Conservation (phyloP, 2,329 filamentous ascomycete species). For the Fusarium cyanostomum region DNA sequence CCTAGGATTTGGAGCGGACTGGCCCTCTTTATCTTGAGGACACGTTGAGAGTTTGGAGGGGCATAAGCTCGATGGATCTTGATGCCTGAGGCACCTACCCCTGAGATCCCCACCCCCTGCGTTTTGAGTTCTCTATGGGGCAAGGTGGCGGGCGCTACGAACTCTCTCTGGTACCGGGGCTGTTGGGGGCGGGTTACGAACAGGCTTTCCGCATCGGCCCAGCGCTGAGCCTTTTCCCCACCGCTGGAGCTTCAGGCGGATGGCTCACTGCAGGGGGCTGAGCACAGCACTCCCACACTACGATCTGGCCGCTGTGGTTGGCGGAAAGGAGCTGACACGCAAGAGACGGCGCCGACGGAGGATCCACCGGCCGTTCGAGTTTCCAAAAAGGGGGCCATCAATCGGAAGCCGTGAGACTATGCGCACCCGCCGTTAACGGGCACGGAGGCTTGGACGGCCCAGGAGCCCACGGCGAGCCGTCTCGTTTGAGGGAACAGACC, state of each 20-base stretch:
- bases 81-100: constrained; percentile 46
- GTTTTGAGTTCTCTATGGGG: constrained; percentile 20
- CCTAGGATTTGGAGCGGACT: constrained; percentile 37
- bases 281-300: constrained; percentile 12
- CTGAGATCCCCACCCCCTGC: constrained; percentile 30
- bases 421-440: constrained; percentile 18
- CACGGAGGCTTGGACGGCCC: constrained; percentile 6
- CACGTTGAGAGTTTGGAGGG: constrained; percentile 43
- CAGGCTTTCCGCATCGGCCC: constrained; percentile 27
- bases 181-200: constrained; percentile 12
- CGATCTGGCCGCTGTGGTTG: constrained; percentile 13
- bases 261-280: constrained; percentile 36
- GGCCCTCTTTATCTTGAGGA: constrained; percentile 51
- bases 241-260: constrained; percentile 20
- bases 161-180: constrained; percentile 27
- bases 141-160: constrained; percentile 21
- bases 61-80: constrained; percentile 8
- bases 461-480: constrained; percentile 17
- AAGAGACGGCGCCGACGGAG: constrained; percentile 7
- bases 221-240: constrained; percentile 4
- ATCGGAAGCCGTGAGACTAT: constrained; percentile 29
- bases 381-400: constrained; percentile 39
- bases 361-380: constrained; percentile 27
- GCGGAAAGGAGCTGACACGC: constrained; percentile 25
- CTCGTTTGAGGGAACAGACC: not conserved